phyloP scores from a whole-genome alignment of 1,284 basidiomycete species.

The Ustilago loliicola region DNA sequence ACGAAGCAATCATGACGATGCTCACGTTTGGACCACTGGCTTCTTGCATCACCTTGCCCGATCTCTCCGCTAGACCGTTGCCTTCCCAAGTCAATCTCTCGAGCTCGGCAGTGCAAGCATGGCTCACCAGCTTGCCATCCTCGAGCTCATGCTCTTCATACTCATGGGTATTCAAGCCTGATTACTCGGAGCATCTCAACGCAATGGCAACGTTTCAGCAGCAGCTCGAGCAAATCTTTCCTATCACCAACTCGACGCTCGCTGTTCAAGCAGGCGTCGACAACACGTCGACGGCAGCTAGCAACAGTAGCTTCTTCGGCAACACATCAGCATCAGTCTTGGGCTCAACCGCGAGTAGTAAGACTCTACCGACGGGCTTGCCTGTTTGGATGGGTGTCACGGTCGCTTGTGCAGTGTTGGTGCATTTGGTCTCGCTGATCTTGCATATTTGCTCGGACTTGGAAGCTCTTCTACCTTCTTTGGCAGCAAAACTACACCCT shows the following conservation, averaged over 20 bases:
- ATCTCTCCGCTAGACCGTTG: neutral
- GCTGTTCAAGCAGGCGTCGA: constrained; percentile 1
- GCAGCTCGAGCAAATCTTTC: constrained; percentile 25
- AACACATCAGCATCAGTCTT: neutral
- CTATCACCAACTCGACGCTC: neutral
- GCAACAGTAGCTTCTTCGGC: constrained; percentile 6
- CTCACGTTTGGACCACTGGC: constrained; percentile 36
- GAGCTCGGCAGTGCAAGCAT: neutral
- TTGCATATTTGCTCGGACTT: constrained; percentile 30
- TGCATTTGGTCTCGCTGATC: constrained; percentile 22
- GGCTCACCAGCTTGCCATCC: constrained; percentile 16
- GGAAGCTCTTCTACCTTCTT: constrained; percentile 17
- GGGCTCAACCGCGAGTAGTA: neutral
- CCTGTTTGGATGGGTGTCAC: constrained; percentile 34
- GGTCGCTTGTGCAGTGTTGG: constrained; percentile 1
- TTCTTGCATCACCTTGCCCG: constrained; percentile 30
- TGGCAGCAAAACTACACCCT: neutral
- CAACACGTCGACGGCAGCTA: neutral
- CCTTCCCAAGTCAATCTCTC: neutral
- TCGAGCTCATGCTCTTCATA: constrained; percentile 14
- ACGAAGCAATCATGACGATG: neutral
- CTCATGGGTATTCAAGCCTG: constrained; percentile 22
- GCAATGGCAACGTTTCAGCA: constrained; percentile 16
- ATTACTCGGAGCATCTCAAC: constrained; percentile 25
- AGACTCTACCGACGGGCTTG: constrained; percentile 6